phyloP scores from a whole-genome alignment of 2,329 filamentous ascomycete genomes.

The Penicillium brevicompactum region DNA sequence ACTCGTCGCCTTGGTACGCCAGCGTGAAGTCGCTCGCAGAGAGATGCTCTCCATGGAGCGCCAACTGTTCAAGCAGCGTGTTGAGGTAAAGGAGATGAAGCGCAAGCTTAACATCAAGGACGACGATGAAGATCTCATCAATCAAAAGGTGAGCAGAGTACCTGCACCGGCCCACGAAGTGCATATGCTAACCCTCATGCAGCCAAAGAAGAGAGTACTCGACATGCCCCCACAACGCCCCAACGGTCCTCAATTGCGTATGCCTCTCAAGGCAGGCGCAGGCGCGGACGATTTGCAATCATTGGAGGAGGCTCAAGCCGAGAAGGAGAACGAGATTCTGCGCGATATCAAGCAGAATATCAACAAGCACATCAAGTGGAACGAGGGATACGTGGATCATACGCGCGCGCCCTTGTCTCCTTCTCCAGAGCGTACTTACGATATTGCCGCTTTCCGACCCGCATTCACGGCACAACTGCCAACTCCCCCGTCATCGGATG shows the following conservation, averaged over 20 bases:
- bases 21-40: conserved; percentile 77
- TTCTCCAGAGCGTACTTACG: conserved; percentile 64
- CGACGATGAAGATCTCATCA: conserved; percentile 91
- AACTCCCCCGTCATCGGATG: conserved; percentile 52
- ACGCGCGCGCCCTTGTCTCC: conserved; percentile 84
- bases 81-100: conserved; percentile 84
- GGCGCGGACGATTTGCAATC: conserved; percentile 78
- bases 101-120: conserved; percentile 84
- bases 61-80: conserved; percentile 79
- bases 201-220: conserved; percentile 70
- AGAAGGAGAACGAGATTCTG: conserved; percentile 79
- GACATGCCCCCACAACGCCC: conserved; percentile 65
- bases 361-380: conserved; percentile 88
- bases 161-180: conserved; percentile 32
- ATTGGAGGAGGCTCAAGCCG: conserved; percentile 74
- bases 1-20: conserved; percentile 73
- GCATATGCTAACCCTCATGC: conserved; percentile 47
- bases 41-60: conserved; percentile 75
- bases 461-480: conserved; percentile 67
- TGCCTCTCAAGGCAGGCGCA: conserved; percentile 70
- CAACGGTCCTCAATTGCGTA: conserved; percentile 66
- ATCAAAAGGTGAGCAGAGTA: conserved; percentile 73
- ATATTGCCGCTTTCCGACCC: conserved; percentile 65
- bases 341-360: conserved; percentile 84
- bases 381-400: conserved; percentile 83